A percentile compares a stretch with the other conserved stretches of the same genome.
Evolutionary conservation across 441 rosid species (phyloP).

Genomic region (Raphanus hybrid): DNA sequence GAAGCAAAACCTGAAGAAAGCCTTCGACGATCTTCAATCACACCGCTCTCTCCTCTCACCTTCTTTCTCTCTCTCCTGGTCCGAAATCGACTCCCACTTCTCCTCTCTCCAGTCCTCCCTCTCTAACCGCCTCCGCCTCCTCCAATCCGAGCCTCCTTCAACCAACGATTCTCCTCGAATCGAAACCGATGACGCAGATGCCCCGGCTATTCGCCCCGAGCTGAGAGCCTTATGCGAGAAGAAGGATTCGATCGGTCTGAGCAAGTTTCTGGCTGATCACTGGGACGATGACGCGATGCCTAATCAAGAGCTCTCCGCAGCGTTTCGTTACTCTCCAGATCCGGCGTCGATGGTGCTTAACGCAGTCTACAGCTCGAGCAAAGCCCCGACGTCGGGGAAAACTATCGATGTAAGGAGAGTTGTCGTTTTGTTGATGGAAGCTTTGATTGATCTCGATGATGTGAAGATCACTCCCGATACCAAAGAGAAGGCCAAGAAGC

Average conservation of each 20-base stretch:
- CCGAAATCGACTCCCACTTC: conserved; percentile 74
- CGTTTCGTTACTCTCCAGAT: conserved; percentile 51
- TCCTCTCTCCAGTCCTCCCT: conserved; percentile 53
- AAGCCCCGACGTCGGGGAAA: conserved; percentile 21
- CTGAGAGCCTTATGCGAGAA: conserved; percentile 60
- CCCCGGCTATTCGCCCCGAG: conserved; percentile 45
- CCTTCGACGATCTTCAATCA: conserved; percentile 68
- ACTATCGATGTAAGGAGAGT: conserved; percentile 47
- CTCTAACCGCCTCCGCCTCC: conserved; percentile 52
- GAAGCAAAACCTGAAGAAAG: conserved; percentile 58
- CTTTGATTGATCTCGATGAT: conserved; percentile 46
- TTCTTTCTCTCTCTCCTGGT: conserved; percentile 64
- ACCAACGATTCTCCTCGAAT: not conserved
- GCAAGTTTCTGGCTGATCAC: conserved; percentile 46
- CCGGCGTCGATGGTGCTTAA: conserved; percentile 65
- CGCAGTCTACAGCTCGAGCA: conserved; percentile 62
- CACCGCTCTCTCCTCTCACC: conserved; percentile 55
- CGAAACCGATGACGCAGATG: not conserved
- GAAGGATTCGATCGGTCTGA: conserved; percentile 66
- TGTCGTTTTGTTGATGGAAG: conserved; percentile 65
- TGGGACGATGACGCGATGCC: conserved; percentile 42
- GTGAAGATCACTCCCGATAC: conserved; percentile 41
- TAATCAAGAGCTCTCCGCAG: conserved; percentile 48
- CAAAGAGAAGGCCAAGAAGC: conserved; percentile 61
- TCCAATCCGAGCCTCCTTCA: conserved; percentile 45